A percentile compares a stretch with the other conserved stretches of the same genome.
Conservation (phyloP, 495 filamentous ascomycete species). For the Astrothelium macrocarpum region DNA sequence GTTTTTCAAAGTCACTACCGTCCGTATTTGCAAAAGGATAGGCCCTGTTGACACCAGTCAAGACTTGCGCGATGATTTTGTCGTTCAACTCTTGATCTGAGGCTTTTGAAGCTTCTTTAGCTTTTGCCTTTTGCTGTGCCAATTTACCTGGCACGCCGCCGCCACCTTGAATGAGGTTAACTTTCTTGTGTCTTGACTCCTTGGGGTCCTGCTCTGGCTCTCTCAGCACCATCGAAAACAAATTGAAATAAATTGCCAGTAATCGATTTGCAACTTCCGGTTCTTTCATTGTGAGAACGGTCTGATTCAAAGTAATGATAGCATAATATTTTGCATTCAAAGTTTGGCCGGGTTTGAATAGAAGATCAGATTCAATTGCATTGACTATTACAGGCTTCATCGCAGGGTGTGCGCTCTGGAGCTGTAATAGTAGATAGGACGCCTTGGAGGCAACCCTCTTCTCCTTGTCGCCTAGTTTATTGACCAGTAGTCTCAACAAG, state of each 20-base stretch:
- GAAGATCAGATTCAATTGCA: conserved; percentile 72
- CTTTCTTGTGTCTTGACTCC: conserved; percentile 24
- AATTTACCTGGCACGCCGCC: conserved; percentile 40
- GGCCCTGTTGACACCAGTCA: conserved; percentile 91
- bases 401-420: conserved; percentile 74
- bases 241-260: conserved; percentile 77
- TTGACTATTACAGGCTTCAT: conserved; percentile 87
- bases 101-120: conserved; percentile 46
- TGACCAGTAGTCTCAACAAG: conserved; percentile 77
- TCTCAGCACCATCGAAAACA: conserved; percentile 72
- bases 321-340: conserved; percentile 89
- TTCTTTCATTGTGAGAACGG: conserved; percentile 74
- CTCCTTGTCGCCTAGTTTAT: conserved; percentile 88
- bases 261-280: conserved; percentile 71
- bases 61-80: conserved; percentile 79
- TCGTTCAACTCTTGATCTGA: conserved; percentile 63
- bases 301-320: conserved; percentile 93
- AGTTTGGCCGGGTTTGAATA: conserved; percentile 79
- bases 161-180: conserved; percentile 42
- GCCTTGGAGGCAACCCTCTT: conserved; percentile 90
- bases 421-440: conserved; percentile 84
- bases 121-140: conserved; percentile 39
- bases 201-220: conserved; percentile 32
- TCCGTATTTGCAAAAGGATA: conserved; percentile 84
- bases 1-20: conserved; percentile 61